phyloP scores from a whole-genome alignment of 2,329 filamentous ascomycete genomes.

The Aureobasidium melanogenum region DNA sequence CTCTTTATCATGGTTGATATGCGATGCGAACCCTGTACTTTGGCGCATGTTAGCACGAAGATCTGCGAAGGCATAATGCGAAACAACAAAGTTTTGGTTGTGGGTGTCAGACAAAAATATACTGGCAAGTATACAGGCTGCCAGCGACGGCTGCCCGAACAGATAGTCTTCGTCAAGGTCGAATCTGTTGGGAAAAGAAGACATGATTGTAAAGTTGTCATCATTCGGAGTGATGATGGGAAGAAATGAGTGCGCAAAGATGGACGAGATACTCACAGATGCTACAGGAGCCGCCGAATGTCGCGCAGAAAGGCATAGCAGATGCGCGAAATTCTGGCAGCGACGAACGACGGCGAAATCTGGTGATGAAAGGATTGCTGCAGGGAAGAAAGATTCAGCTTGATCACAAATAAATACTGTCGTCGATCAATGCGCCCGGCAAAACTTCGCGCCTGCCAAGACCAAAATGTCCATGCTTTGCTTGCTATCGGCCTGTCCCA shows the following conservation, averaged over 20 bases:
- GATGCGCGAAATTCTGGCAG: not conserved
- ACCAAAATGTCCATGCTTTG: not conserved
- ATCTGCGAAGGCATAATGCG: too few species aligned
- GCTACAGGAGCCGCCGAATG: not conserved
- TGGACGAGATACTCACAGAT: slow-evolving; percentile 4
- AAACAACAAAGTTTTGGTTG: slow-evolving; percentile 15
- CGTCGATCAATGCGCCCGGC: not conserved
- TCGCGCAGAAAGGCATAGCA: not conserved
- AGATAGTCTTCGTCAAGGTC: slow-evolving; percentile 74
- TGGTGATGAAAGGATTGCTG: not conserved
- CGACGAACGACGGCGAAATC: not conserved
- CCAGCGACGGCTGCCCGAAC: slow-evolving; percentile 55
- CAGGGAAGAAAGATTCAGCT: not conserved
- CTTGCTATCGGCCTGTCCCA: not conserved
- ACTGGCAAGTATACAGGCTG: slow-evolving; percentile 85
- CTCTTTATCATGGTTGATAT: not conserved
- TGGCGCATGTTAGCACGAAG: slow-evolving; percentile 3
- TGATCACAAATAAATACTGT: not conserved
- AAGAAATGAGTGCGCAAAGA: slow-evolving; percentile 3
- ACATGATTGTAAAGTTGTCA: slow-evolving; percentile 60
- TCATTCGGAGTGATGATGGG: slow-evolving; percentile 43
- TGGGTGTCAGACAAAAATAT: slow-evolving; percentile 62
- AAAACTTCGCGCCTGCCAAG: not conserved
- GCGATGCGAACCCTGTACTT: not conserved
- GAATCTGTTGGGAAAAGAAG: slow-evolving; percentile 88